phyloP scores from a whole-genome alignment of 2,329 filamentous ascomycete genomes.

The Incumbomyces delicatus region DNA sequence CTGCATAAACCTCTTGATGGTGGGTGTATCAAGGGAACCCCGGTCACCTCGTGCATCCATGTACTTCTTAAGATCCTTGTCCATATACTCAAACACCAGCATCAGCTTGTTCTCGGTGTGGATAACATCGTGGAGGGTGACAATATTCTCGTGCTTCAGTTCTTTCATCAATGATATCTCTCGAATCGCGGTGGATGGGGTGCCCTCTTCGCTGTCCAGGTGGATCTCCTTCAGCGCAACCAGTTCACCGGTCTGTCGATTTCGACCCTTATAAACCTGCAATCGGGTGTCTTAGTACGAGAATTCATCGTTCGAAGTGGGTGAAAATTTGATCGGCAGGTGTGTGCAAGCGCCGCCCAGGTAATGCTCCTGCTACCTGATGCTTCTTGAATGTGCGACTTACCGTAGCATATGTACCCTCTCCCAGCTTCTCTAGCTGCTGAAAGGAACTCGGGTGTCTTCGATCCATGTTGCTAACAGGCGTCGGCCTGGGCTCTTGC shows the following conservation, averaged over 20 bases:
- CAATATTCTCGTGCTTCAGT: slow-evolving; percentile 96
- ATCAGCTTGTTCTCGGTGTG: slow-evolving; percentile 99
- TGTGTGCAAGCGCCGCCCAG: too few relatives aligned
- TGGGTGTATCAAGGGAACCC: slow-evolving; percentile 75
- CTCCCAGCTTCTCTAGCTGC: slow-evolving; percentile 95
- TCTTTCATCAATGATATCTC: slow-evolving; percentile 99
- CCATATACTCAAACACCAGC: slow-evolving; percentile 99
- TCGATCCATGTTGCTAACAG: slow-evolving; percentile 60
- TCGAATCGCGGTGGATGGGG: slow-evolving; percentile 90
- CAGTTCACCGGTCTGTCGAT: slow-evolving; percentile 90
- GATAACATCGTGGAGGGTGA: slow-evolving; percentile 94
- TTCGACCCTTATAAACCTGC: slow-evolving; percentile 96
- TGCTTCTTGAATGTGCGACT: slow-evolving; percentile 24
- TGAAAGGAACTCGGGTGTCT: slow-evolving; percentile 95
- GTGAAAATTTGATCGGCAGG: too few relatives aligned
- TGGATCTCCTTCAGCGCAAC: slow-evolving; percentile 98
- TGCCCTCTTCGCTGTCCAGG: slow-evolving; percentile 95
- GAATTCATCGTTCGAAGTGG: too few relatives aligned
- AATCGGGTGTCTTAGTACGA: slow-evolving; percentile 11
- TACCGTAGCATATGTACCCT: slow-evolving; percentile 97
- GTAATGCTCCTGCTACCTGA: too few relatives aligned
- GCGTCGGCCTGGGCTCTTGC: slow-evolving; percentile 10
- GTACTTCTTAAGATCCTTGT: slow-evolving; percentile 95
- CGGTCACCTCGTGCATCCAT: slow-evolving; percentile 91
- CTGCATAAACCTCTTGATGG: slow-evolving; percentile 99